Percentiles rank a stretch among this genome's conserved stretches.
These are phyloP conservation scores for Selaginella moellendorffii DNA, from an alignment of 75 land plant genomes.

Conservation along the genomic window DNA sequence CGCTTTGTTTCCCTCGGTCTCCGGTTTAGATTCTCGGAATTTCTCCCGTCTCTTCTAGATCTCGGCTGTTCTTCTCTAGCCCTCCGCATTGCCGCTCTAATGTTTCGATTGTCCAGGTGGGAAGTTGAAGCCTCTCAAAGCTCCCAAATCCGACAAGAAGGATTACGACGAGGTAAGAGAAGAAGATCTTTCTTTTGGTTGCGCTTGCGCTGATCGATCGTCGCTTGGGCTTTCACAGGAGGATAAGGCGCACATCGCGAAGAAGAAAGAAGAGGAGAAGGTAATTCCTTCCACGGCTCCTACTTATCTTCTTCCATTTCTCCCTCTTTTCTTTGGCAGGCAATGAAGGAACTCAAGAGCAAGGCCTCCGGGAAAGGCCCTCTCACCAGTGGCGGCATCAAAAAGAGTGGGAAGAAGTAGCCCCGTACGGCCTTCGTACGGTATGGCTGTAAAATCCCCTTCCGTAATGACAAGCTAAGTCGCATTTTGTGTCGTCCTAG, in stretches of 20 bases:
- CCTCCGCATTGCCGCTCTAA: not conserved
- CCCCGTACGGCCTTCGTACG: too few species aligned
- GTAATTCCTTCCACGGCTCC: slow-evolving; percentile 14
- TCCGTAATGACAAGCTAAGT: too few species aligned
- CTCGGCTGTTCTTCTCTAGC: not conserved
- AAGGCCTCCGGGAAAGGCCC: slow-evolving; percentile 73
- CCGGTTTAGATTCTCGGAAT: not conserved
- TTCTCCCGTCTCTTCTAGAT: not conserved
- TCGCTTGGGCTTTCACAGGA: slow-evolving; percentile 20
- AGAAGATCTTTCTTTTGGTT: not conserved
- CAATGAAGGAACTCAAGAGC: slow-evolving; percentile 61
- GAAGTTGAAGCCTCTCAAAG: slow-evolving; percentile 78
- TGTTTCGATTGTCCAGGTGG: slow-evolving; percentile 47
- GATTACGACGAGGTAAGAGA: slow-evolving; percentile 76
- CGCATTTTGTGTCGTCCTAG: too few species aligned
- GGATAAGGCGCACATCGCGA: slow-evolving; percentile 57
- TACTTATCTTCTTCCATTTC: not conserved
- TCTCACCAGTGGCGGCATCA: slow-evolving; percentile 71
- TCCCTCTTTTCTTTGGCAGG: slow-evolving; percentile 28
- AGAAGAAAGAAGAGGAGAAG: slow-evolving; percentile 94
- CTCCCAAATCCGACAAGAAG: slow-evolving; percentile 55
- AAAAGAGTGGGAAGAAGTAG: slow-evolving; percentile 85
- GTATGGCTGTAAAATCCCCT: too few species aligned
- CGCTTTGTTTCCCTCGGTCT: not conserved
- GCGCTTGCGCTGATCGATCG: not conserved